Evolutionary conservation across 2,329 filamentous ascomycete genomes (phyloP).

Genomic region (Xylariaceae sp.): DNA sequence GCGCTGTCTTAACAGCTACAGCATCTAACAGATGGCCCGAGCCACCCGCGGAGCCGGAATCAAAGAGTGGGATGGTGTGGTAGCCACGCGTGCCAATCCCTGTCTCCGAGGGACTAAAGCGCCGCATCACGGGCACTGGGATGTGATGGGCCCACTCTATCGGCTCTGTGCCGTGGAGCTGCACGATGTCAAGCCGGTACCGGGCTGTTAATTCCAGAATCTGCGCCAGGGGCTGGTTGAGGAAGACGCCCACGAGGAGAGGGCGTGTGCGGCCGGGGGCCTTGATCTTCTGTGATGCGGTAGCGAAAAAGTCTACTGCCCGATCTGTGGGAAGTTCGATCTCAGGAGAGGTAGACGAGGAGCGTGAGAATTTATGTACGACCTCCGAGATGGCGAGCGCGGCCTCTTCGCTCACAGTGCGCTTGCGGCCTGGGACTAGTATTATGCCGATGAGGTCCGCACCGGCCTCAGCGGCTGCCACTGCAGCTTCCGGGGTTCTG

Average conservation of each 20-base stretch:
- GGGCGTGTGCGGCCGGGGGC: constrained; percentile 46
- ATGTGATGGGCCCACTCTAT: constrained; percentile 87
- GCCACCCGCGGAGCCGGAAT: constrained; percentile 66
- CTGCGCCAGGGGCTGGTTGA: constrained; percentile 80
- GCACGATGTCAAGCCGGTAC: constrained; percentile 79
- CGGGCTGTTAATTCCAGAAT: constrained; percentile 71
- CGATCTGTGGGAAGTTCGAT: constrained; percentile 23
- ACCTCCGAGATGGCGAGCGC: constrained; percentile 75
- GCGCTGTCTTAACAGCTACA: constrained; percentile 58
- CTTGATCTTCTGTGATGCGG: constrained; percentile 43
- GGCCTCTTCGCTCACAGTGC: constrained; percentile 72
- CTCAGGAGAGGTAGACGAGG: constrained; percentile 22
- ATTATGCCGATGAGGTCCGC: constrained; percentile 94
- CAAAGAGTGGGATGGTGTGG: constrained; percentile 77
- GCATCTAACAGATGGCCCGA: constrained; percentile 75
- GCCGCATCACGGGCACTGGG: constrained; percentile 83
- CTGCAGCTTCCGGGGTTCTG: constrained; percentile 72
- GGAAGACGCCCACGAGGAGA: constrained; percentile 87
- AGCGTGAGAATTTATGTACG: constrained; percentile 54
- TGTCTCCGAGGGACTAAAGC: constrained; percentile 72
- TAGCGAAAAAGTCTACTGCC: constrained; percentile 67
- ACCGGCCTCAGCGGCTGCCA: constrained; percentile 74
- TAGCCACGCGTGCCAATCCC: constrained; percentile 71
- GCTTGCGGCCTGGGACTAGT: constrained; percentile 72
- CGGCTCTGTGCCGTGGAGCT: constrained; percentile 88